A percentile compares a stretch with the other conserved stretches of the same genome.
Evolutionary conservation across 2,329 filamentous ascomycete species (phyloP).

Genomic region (Fusarium protoensiforme): DNA sequence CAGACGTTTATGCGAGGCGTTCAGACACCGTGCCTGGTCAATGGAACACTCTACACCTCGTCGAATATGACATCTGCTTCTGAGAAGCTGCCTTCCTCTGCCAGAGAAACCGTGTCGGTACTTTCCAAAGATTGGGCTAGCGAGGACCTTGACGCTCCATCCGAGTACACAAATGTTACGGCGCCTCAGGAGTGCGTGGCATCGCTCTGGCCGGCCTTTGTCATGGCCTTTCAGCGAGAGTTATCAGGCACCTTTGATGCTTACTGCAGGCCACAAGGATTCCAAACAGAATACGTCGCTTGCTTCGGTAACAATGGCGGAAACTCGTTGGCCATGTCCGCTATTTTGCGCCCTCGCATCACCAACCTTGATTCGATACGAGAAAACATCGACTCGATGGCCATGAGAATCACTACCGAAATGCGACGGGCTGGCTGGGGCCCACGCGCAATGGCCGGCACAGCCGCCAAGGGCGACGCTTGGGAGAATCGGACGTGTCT

Average conservation of each 20-base stretch:
- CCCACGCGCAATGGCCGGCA: not conserved
- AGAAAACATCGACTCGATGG: constrained; percentile 13
- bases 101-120: not conserved
- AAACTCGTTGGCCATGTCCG: not conserved
- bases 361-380: constrained; percentile 8
- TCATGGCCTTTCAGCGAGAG: not conserved
- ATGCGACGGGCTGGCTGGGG: not conserved
- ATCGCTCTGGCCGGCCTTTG: not conserved
- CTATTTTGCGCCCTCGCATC: not conserved
- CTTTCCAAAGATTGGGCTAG: not conserved
- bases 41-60: constrained; percentile 6
- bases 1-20: not conserved
- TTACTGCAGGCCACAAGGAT: not conserved
- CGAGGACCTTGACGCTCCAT: not conserved
- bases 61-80: not conserved
- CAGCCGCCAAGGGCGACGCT: not conserved
- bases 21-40: constrained; percentile 1
- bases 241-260: not conserved
- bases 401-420: constrained; percentile 7
- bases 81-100: not conserved
- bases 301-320: not conserved
- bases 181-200: constrained; percentile 9
- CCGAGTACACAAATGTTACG: constrained; percentile 3
- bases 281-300: not conserved
- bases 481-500: constrained; percentile 2